Evolutionary conservation across 2,329 filamentous ascomycete species (phyloP), one percentile per base, ranked within the genome.

Genomic region (Penicillium sp.): DNA sequence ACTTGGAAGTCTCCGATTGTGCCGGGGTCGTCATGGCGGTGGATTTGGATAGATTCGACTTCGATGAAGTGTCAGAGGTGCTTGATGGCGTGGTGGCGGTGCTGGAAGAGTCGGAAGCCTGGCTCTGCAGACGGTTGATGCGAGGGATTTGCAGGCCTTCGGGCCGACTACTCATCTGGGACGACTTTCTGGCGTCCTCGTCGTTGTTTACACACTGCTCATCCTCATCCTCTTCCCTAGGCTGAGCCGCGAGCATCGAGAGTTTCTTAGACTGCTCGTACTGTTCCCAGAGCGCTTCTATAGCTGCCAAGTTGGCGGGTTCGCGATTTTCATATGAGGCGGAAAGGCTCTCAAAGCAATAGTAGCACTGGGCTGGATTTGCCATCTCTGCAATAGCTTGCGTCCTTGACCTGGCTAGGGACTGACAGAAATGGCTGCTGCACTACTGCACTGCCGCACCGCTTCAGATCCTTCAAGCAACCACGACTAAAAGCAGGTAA

Each of bases 291-390:
- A 86, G 81, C 15, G 81, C 75, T 72, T 92, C 81, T 52, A 95
- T 79, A 56, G 86, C 78, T 38, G 76, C 69, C 23, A 97, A 81
- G 42, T 76, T 78, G 60, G 90, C 76, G 9, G 87, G 75, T 50
- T 84, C 77, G 54, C 86, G 84, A 56, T 80, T 75, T 59, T 89
- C 81, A 59, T 95, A 88, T 53, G 83, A 81, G 46, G 91, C 86
- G 43, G 82, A 79, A 32, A 98, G 83, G 35, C 79, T 79, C 73
- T 98, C 93, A 77, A 98, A 97, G 76, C 91, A 96, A 72, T 86
- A 91, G 64, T 92, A 83, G 72, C 91, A 96, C 72, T 97, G 92
- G 52, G 85, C 86, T 62, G 81, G 73, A 49, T 87, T 86, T 42
- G 93, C 92, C 92, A 97, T 97, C 4, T 43, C 45, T 46, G 41